Base-by-base conservation (phyloP, 371 early-diverging fungal genomes). In the Cokeromyces recurvatus region DNA sequence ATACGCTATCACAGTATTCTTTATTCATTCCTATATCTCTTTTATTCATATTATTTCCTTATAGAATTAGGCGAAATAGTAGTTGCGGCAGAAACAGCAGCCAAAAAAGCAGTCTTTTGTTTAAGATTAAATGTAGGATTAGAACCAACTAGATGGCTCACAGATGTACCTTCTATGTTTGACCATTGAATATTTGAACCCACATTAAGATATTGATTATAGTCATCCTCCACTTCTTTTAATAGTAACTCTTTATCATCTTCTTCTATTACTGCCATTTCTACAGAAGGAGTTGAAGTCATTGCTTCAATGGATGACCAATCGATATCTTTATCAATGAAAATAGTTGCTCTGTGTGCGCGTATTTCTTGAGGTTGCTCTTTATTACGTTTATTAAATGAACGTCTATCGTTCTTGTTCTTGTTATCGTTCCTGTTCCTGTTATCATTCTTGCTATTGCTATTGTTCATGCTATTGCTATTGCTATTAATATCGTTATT, bases 241-340 rank as follows among this genome's bases (percentile, higher is more conserved):
- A 53, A 53, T 15, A 47, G 7, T 23, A 45, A 37, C 37, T 54
- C 55, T 25, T 23, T 15, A 19, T 49, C 22, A 42, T 55, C 55
- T 15, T 53, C 45, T 15, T 34, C 59, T 31, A 38, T 14, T 34
- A 38, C 47, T 21, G 29, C 32, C 19, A 29, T 21, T n/a, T 40
- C 14, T 31, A 23, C 38, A 11, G 40, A 27, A 7, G 5, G 23
- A 25, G 32, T 24, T 3, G 37, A 5, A 15, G 25, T 36, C 19
- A 48, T 36, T 4, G 59, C 35, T 8, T 51, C 46, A 20, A 64
- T 48, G 7, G 65, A 53, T 32, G 61, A 32, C 72, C 72, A 71
- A 37, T 71, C 72, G 35, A 71, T 63, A 23, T 71, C 72, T 46
- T 66, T 65, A 41, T 68, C 66, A 35, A 71, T 68, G 27, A 71